These are phyloP conservation scores for Diaporthe caulivora DNA, from an alignment of 2,329 filamentous ascomycete species.

Conservation along the genomic window DNA sequence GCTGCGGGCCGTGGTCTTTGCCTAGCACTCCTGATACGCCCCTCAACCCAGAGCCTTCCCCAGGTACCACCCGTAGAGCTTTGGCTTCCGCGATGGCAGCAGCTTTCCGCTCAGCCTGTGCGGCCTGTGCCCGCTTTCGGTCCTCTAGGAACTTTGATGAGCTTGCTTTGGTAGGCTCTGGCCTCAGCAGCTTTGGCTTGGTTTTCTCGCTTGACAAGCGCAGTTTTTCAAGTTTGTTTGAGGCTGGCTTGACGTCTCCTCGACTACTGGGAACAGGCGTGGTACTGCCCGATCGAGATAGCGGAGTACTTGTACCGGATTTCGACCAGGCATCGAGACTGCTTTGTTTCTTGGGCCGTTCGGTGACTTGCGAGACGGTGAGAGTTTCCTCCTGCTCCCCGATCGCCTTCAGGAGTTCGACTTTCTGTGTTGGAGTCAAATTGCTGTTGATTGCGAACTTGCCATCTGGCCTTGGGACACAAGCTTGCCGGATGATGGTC, in stretches of 20 bases:
- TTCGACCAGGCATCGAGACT: constrained; percentile 74
- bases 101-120: constrained; percentile 78
- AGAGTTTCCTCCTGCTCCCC: constrained; percentile 69
- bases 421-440: constrained; percentile 83
- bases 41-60: constrained; percentile 83
- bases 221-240: constrained; percentile 39
- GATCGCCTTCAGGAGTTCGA: constrained; percentile 78
- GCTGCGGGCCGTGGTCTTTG: constrained; percentile 81
- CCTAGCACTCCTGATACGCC: constrained; percentile 77
- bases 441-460: constrained; percentile 79
- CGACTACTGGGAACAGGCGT: constrained; percentile 41
- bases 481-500: constrained; percentile 74
- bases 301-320: constrained; percentile 52
- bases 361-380: constrained; percentile 61
- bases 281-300: constrained; percentile 42
- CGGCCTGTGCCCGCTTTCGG: constrained; percentile 80
- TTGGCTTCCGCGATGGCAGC: constrained; percentile 79
- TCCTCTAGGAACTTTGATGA: constrained; percentile 75
- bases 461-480: constrained; percentile 70
- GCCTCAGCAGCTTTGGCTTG: constrained; percentile 47
- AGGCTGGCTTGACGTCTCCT: constrained; percentile 22
- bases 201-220: constrained; percentile 50
- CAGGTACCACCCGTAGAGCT: constrained; percentile 65
- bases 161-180: constrained; percentile 51
- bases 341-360: constrained; percentile 66